A percentile compares a stretch with the other conserved stretches of the same genome.
These are phyloP conservation scores for Meripilus lineatus DNA, from an alignment of 1,284 basidiomycete genomes.

Conservation along the genomic window DNA sequence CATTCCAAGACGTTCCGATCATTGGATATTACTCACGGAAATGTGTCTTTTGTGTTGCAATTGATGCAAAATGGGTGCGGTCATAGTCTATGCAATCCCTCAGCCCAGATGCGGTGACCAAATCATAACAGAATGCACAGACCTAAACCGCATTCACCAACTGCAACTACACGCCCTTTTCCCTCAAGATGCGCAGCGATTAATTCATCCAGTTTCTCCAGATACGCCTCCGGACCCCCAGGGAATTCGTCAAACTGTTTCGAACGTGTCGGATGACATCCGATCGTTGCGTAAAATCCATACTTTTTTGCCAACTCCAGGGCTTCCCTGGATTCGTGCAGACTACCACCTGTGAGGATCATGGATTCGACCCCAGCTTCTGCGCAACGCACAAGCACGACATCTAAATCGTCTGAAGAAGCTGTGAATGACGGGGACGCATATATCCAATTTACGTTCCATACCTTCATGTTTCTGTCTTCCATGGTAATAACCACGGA, in stretches of 20 bases:
- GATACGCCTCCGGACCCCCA: conserved; percentile 61
- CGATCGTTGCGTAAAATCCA: conserved; percentile 72
- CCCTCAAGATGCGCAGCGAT: conserved; percentile 52
- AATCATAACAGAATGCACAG: conserved; percentile 11
- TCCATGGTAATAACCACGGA: conserved; percentile 51
- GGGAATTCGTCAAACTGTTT: conserved; percentile 64
- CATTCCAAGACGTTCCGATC: background rate
- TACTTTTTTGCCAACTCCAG: conserved; percentile 57
- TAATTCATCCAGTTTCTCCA: conserved; percentile 54
- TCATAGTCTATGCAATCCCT: conserved; percentile 65
- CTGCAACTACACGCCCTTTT: conserved; percentile 61
- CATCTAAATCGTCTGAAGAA: conserved; percentile 62
- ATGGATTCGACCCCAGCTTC: conserved; percentile 70
- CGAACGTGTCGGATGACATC: conserved; percentile 86
- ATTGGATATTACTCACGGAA: conserved; percentile 46
- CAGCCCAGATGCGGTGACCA: conserved; percentile 3
- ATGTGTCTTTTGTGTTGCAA: conserved; percentile 60
- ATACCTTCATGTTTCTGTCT: conserved; percentile 50
- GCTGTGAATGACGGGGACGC: background rate
- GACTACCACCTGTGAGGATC: conserved; percentile 78
- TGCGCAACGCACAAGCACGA: conserved; percentile 57
- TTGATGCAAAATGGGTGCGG: conserved; percentile 65
- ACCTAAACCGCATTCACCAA: conserved; percentile 89
- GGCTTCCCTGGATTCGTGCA: conserved; percentile 63
- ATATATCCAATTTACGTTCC: conserved; percentile 2